phyloP scores from a whole-genome alignment of 768 basidiomycete genomes.

The Tricholoma sp. region DNA sequence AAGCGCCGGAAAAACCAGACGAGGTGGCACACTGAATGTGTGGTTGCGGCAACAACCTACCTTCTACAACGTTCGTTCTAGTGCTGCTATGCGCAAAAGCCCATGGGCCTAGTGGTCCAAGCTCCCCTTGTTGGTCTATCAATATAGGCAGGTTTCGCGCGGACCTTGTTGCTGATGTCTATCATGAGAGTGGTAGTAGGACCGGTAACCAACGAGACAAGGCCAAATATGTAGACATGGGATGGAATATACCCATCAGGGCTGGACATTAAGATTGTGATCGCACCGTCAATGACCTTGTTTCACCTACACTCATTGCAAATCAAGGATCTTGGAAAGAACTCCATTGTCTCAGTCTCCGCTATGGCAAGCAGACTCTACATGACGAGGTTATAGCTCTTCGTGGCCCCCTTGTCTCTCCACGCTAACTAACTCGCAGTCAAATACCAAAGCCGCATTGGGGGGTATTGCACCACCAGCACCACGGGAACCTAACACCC shows the following conservation, averaged over 20 bases:
- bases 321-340: neutral
- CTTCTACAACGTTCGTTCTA: too few relatives aligned
- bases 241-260: neutral
- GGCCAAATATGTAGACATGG: too few relatives aligned
- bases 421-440: slow-evolving; percentile 75
- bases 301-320: neutral
- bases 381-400: slow-evolving; percentile 43
- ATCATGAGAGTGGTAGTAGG: too few relatives aligned
- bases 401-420: slow-evolving; percentile 38
- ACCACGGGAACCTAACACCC: slow-evolving; percentile 60
- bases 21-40: neutral
- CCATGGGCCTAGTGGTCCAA: too few relatives aligned
- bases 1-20: neutral
- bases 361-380: neutral
- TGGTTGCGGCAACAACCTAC: too few relatives aligned
- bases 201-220: too few relatives aligned
- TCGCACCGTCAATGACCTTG: neutral
- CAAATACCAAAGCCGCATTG: slow-evolving; percentile 77
- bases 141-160: too few relatives aligned
- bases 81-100: too few relatives aligned
- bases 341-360: neutral
- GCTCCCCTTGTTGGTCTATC: too few relatives aligned
- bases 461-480: slow-evolving; percentile 66
- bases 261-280: neutral
- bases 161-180: too few relatives aligned